Evolutionary conservation across 306 rosid genomes (phyloP).

Genomic region (Erythrophleum fordii): DNA sequence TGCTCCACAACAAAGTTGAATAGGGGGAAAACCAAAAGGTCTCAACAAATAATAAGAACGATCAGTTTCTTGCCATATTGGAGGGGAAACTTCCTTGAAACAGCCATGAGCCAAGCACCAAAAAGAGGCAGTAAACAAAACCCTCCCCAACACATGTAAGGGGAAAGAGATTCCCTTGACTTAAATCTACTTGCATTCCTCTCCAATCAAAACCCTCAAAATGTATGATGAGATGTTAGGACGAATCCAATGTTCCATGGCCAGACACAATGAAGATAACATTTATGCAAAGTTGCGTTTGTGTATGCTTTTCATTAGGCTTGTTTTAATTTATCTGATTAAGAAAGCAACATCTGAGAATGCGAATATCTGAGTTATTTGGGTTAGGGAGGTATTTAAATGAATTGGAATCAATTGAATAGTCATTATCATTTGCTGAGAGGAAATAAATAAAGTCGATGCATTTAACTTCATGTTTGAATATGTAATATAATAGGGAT

Average conservation of each 20-base stretch:
- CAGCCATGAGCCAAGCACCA: not conserved
- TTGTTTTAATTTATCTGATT: not conserved
- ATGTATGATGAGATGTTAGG: not conserved
- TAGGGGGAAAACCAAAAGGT: not conserved
- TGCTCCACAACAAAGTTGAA: too few species aligned
- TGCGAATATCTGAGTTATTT: not conserved
- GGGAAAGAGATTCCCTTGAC: not conserved
- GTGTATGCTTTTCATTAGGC: not conserved
- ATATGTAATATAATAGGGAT: not conserved
- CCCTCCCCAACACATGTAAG: not conserved
- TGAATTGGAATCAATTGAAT: not conserved
- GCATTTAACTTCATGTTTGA: not conserved
- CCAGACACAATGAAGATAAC: not conserved
- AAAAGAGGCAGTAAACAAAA: not conserved
- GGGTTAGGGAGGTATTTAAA: not conserved
- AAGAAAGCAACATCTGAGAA: not conserved
- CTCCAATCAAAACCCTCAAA: not conserved
- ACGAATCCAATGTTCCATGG: not conserved
- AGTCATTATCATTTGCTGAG: not conserved
- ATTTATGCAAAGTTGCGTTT: not conserved
- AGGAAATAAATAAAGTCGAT: not conserved
- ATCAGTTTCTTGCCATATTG: not conserved
- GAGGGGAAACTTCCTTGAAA: not conserved
- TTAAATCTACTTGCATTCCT: not conserved
- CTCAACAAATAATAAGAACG: not conserved